Evolutionary conservation across 2,329 filamentous ascomycete species (phyloP), one percentile per base, ranked within the genome.

Genomic region (Monilinia aucupariae): DNA sequence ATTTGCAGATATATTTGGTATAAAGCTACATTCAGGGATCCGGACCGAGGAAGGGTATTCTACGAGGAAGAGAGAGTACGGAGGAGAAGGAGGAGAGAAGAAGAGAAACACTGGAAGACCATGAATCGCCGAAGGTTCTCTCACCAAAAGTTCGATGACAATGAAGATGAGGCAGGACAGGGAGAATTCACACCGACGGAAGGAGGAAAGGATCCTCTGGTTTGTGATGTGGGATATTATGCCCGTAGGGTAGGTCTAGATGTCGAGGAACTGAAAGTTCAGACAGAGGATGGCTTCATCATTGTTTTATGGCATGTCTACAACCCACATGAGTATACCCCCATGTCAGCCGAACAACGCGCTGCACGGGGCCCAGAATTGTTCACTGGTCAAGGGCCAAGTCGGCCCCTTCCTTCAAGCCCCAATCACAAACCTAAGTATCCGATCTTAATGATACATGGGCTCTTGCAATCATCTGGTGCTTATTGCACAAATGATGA

Each of bases 231-330:
- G 25, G 82, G 82, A 3, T 94, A 97, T 73, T 97, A 97, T 73
- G 92, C 93, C 1, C 82, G 90, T 25, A 82, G 92, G 15, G 91
- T 96, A 17, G 93, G 93, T 0, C 81, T 97, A 0, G 91, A 97
- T 65, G 84, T 91, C 30, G 92, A 97, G 72, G 83, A 83, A 12
- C 90, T 91, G 70, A 81, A 90, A 56, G 92, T 97, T 0, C 88
- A 96, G 74, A 97, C 93, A 0, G 92, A 97, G 74, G 93, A 97
- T 71, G 92, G 92, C 0, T 97, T 96, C 73, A 85, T 97, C 52
- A 89, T 97, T 66, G 85, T 89, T 27, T 80, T 97, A 1, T 96
- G 90, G 87, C 93, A 97, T 74, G 81, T 97, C 32, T 96, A 90
- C 74, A 88, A 96, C 67, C 93, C 93, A 0, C 83, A 81, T 55